Base-by-base conservation (phyloP, 495 filamentous ascomycete genomes). In the Aspergillus nanangensis region DNA sequence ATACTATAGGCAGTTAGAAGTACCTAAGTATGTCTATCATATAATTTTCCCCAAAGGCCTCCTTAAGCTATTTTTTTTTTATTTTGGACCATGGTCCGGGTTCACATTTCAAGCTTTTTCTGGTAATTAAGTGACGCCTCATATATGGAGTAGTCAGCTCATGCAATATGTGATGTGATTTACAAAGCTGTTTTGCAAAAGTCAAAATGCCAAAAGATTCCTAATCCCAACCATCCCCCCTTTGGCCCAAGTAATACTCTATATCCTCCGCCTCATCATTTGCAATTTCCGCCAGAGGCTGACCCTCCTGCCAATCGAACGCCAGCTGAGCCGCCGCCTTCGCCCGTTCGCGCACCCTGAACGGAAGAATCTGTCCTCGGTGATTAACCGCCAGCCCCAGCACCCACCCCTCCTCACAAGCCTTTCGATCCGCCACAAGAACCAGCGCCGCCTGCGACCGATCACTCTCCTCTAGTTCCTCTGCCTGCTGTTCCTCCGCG, bases 401-500 rank as follows among this genome's bases (percentile, higher is more conserved):
- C 35, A 56, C 48, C 53, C 53, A 51, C 2, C 53, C 53, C 1
- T 51, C 48, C 18, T 48, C 44, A 27, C 53, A 56, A 20, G 53
- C 53, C 48, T 45, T 51, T 13, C 53, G 48, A 45, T 56, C 53
- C 1, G 48, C 53, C 38, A 56, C 29, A 33, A 45, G 21, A 10
- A 56, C 37, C 3, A 56, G 40, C 19, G 41, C 33, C 14, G 5
- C 22, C 31, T 54, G 51, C 32, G 29, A 32, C 13, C 18, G n/a
- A 19, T 23, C 27, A n/a, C 23, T 34, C 19, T n/a, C n/a, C n/a
- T n/a, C n/a, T n/a, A n/a, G n/a, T n/a, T 35, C 21, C 13, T 52
- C 43, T 17, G 24, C 21, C 10, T 9, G 20, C 3, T 19, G 17
- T 22, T 46, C 37, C 19, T 46, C 41, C 3, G 23, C 23, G 2